phyloP scores from a whole-genome alignment of 176 grass and related monocot genomes.

The Panicum miliaceum region DNA sequence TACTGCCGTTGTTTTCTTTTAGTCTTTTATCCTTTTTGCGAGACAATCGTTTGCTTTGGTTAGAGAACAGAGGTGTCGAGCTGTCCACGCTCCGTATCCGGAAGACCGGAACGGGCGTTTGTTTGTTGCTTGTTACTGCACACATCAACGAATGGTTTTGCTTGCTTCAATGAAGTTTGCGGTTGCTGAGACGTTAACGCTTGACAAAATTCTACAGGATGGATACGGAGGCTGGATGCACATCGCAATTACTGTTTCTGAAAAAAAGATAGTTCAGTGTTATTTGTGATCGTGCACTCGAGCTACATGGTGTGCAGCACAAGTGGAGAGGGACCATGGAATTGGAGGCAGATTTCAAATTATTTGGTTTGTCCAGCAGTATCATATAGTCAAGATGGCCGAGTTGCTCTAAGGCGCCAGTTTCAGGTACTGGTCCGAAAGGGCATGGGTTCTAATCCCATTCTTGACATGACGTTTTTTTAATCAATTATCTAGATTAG shows the following conservation, averaged over 20 bases:
- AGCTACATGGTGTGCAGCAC: not conserved
- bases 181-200: not conserved
- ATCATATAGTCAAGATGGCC: conserved; percentile 74
- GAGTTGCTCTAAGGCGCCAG: conserved; percentile 99
- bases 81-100: too few relatives aligned
- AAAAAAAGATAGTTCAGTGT: not conserved
- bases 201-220: too few relatives aligned
- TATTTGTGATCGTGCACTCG: not conserved
- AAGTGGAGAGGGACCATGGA: too few relatives aligned
- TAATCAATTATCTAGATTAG: not conserved
- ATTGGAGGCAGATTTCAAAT: too few relatives aligned
- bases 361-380: too few relatives aligned
- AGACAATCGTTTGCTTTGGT: too few relatives aligned
- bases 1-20: too few relatives aligned
- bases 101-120: too few relatives aligned
- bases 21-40: too few relatives aligned
- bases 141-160: not conserved
- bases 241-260: not conserved
- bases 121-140: not conserved
- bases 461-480: conserved; percentile 34
- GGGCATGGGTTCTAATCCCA: conserved; percentile 87
- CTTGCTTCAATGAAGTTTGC: not conserved
- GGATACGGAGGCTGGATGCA: not conserved
- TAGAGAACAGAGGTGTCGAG: too few relatives aligned
- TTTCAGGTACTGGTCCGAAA: conserved; percentile 96